phyloP scores from a whole-genome alignment of 2,329 filamentous ascomycete species.

The Bipolaris zeicola region DNA sequence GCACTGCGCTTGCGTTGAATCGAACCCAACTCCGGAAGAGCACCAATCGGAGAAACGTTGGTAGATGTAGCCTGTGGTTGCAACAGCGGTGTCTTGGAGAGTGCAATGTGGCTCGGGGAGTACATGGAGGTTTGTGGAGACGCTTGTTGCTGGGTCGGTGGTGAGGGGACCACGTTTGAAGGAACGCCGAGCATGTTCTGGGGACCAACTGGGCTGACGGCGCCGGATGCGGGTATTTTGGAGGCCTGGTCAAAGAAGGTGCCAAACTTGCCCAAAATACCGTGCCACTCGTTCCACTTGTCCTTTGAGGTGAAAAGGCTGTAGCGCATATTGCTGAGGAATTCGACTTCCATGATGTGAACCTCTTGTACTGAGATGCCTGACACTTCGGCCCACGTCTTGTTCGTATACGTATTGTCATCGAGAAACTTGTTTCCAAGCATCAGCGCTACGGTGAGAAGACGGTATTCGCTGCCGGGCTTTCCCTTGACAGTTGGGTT shows the following conservation, averaged over 20 bases:
- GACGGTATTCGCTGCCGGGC: conserved; percentile 87
- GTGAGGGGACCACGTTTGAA: conserved; percentile 56
- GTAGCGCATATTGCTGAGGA: conserved; percentile 97
- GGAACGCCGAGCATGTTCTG: conserved; percentile 47
- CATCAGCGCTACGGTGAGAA: conserved; percentile 95
- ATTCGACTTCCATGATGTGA: conserved; percentile 99
- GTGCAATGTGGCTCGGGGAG: conserved; percentile 52
- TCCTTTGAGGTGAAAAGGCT: conserved; percentile 83
- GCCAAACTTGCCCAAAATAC: conserved; percentile 79
- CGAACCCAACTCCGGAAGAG: conserved; percentile 51
- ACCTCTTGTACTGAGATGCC: conserved; percentile 93
- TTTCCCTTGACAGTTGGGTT: conserved; percentile 90
- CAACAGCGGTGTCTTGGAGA: conserved; percentile 48
- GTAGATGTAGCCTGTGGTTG: conserved; percentile 50
- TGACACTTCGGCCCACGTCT: conserved; percentile 98
- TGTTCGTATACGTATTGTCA: conserved; percentile 99
- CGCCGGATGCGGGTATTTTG: conserved; percentile 50
- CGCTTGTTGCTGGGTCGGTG: conserved; percentile 56
- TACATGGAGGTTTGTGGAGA: conserved; percentile 55
- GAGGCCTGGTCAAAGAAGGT: conserved; percentile 79
- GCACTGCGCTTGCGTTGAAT: conserved; percentile 62
- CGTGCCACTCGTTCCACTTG: conserved; percentile 88
- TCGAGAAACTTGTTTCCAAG: conserved; percentile 98
- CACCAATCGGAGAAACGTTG: conserved; percentile 51
- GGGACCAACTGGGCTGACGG: conserved; percentile 42